These are phyloP conservation scores for Barbarea vulgaris DNA, from an alignment of 345 rosid species.

Conservation along the genomic window DNA sequence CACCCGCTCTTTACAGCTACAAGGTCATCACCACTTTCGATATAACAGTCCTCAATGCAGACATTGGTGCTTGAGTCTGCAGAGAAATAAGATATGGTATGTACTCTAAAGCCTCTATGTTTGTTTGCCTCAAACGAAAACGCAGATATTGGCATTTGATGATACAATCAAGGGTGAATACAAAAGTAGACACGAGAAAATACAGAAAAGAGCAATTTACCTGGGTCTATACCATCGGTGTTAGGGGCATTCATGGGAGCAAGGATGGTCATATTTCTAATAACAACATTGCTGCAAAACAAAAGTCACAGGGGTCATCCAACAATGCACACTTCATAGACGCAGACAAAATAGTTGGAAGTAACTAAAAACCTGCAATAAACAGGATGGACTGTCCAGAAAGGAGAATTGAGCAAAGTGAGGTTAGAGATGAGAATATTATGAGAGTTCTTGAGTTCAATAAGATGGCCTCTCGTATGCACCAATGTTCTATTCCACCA, in stretches of 20 bases:
- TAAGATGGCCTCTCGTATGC: constrained; percentile 92
- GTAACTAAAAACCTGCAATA: constrained; percentile 71
- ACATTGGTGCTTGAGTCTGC: constrained; percentile 88
- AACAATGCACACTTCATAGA: constrained; percentile 1
- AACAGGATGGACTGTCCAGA: constrained; percentile 97
- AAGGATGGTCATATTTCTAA: constrained; percentile 80
- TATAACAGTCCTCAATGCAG: constrained; percentile 89
- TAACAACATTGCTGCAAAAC: constrained; percentile 72
- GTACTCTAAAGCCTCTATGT: not conserved
- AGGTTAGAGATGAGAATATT: constrained; percentile 83
- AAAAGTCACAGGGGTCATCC: not conserved
- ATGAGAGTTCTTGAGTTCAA: constrained; percentile 80
- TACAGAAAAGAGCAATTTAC: constrained; percentile 30
- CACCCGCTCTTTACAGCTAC: constrained; percentile 96
- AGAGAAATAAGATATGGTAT: not conserved
- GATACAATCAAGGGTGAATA: not conserved
- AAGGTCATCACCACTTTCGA: constrained; percentile 97
- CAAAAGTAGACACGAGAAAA: not conserved
- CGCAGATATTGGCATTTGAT: not conserved
- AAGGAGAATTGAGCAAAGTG: constrained; percentile 83
- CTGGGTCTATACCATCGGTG: constrained; percentile 98
- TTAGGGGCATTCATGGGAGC: constrained; percentile 97
- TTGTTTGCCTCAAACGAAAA: not conserved
- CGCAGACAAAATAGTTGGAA: not conserved
- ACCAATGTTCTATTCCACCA: constrained; percentile 97